phyloP scores from a whole-genome alignment of 73 alveolate genomes.

The Tetrahymena thermophila region DNA sequence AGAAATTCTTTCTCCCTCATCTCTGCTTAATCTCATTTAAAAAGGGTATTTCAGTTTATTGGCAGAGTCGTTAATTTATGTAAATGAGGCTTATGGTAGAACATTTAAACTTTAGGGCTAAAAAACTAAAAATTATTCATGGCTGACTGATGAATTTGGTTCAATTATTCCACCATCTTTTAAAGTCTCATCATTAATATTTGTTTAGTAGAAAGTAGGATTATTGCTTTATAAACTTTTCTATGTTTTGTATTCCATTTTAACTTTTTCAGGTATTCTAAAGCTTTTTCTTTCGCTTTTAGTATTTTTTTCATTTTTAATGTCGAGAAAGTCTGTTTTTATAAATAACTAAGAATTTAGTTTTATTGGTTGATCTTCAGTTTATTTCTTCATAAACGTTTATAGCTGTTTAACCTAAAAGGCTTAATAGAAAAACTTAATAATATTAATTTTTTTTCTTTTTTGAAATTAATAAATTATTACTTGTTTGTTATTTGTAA shows the following conservation, averaged over 20 bases:
- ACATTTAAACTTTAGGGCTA: not conserved
- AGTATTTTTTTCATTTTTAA: not conserved
- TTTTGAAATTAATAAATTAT: too few species aligned
- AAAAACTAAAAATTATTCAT: not conserved
- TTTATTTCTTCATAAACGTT: not conserved
- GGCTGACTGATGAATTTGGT: not conserved
- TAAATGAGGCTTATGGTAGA: not conserved
- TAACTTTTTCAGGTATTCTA: not conserved
- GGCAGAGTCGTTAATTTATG: not conserved
- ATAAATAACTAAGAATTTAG: not conserved
- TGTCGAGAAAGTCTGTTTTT: not conserved
- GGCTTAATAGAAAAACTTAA: not conserved
- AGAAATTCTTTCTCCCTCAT: not conserved
- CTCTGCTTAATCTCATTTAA: not conserved
- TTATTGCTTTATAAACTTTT: not conserved
- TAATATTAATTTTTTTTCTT: not conserved
- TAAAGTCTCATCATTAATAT: not conserved
- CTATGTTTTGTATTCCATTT: not conserved
- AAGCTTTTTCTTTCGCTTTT: not conserved
- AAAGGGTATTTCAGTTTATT: not conserved
- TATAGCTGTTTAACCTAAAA: not conserved
- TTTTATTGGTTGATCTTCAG: not conserved
- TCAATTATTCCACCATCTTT: not conserved
- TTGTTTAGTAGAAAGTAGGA: not conserved
- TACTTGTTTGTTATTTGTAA: too few species aligned